A percentile compares a stretch with the other conserved stretches of the same genome.
phyloP scores from a whole-genome alignment of 495 filamentous ascomycete genomes.

The Filosporella fistucella region DNA sequence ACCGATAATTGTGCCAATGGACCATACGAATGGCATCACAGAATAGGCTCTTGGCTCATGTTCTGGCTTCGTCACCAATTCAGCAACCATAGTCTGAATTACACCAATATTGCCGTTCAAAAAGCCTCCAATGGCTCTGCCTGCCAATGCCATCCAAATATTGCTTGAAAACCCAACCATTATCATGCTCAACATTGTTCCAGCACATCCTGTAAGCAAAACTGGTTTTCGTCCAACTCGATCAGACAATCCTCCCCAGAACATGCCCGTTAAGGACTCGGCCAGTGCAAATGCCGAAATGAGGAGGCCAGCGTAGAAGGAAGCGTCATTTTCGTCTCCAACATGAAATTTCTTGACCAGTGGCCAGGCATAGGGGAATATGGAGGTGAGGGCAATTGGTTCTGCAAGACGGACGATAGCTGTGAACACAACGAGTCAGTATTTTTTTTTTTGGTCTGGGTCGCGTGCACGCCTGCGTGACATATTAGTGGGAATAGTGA shows the following conservation, averaged over 20 bases:
- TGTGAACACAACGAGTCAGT: no score
- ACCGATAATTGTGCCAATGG: constrained; percentile 50
- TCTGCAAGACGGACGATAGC: constrained; percentile 88
- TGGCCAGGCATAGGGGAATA: constrained; percentile 97
- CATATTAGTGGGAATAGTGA: background rate
- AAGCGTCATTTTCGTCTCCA: constrained; percentile 73
- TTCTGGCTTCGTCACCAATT: constrained; percentile 84
- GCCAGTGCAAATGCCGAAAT: constrained; percentile 95
- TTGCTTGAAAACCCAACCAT: constrained; percentile 88
- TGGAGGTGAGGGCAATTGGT: constrained; percentile 98
- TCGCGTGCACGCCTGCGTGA: no score
- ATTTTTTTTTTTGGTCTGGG: no score
- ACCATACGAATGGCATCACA: constrained; percentile 81
- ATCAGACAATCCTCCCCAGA: constrained; percentile 93
- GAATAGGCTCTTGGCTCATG: constrained; percentile 87
- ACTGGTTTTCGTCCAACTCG: constrained; percentile 89
- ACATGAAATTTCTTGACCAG: constrained; percentile 93
- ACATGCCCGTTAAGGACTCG: constrained; percentile 82
- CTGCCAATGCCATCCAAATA: constrained; percentile 77
- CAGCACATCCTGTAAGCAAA: constrained; percentile 76
- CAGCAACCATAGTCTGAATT: constrained; percentile 88
- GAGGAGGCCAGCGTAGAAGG: constrained; percentile 94
- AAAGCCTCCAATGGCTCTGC: constrained; percentile 81
- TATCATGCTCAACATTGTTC: constrained; percentile 89
- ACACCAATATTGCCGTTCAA: constrained; percentile 81